Evolutionary conservation across 495 filamentous ascomycete species (phyloP), one percentile per base, ranked within the genome.

Genomic region (Lepraria neglecta): DNA sequence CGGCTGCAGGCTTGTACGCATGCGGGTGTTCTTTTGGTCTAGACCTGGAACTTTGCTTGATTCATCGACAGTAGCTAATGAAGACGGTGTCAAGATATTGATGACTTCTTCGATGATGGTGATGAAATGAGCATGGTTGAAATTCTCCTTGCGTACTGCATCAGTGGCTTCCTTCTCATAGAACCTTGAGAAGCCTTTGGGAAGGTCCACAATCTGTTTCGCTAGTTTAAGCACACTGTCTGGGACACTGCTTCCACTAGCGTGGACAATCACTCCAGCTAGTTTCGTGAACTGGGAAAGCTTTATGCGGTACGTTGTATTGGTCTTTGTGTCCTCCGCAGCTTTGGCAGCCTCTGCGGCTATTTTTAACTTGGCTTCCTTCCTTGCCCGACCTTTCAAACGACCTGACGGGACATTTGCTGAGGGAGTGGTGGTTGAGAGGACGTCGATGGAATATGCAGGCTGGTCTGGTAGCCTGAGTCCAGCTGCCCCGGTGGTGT

Each of bases 51-150:
- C 46, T 4, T 50, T 28, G 10, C 12, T 27, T 3, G 7, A 12
- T 14, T 65, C 58, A 61, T 24, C 38, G 52, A 58, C 43, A 42
- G 42, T 24, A 46, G 67, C 59, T 11, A 42, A 40, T 38, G 61
- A 65, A 40, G 59, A 56, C 21, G 65, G 35, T 61, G 71, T 69
- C 14, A 73, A 67, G 47, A 46, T 67, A 33, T 69, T 65, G 63
- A 69, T 69, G 11, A 71, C 63, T 38, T 66, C 54, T 47, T 72
- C 67, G 52, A 74, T 63, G 28, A 56, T 67, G 33, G 64, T 59
- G 51, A 71, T 67, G 56, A 72, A 74, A 64, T 71, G 65, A 56
- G 66, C 64, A 63, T 74, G 70, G 27, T 67, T 61, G 47, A 66
- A 66, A 21, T 62, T 59, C 27, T 31, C 46, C n/a, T 30, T 43